These are phyloP conservation scores for Hypomontagnella monticulosa DNA, from an alignment of 495 filamentous ascomycete genomes.

Conservation along the genomic window DNA sequence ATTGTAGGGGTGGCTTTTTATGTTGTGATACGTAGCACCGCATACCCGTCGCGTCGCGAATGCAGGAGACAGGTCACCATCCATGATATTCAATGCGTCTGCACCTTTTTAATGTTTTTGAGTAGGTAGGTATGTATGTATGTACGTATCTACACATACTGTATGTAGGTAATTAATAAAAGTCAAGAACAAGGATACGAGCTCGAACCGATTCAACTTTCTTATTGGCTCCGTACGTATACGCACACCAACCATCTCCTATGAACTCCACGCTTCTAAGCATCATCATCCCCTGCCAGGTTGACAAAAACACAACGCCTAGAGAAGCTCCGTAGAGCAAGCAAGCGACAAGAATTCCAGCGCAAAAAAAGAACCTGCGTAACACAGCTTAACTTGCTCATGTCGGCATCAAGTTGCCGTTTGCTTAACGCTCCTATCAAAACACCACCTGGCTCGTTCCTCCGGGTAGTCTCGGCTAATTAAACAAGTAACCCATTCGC, in stretches of 20 bases:
- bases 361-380: neutral
- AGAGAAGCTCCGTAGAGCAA: conserved; percentile 6
- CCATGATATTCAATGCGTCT: conserved; percentile 17
- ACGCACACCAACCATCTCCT: conserved; percentile 11
- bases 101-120: conserved; percentile 3
- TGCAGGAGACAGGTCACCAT: conserved; percentile 26
- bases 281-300: conserved; percentile 10
- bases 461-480: conserved; percentile 15
- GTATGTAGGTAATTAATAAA: no score
- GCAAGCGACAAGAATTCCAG: conserved; percentile 27
- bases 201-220: conserved; percentile 15
- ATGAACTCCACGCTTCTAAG: conserved; percentile 29
- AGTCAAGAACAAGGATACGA: neutral
- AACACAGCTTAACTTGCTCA: conserved; percentile 2
- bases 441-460: conserved; percentile 19
- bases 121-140: neutral
- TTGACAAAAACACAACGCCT: conserved; percentile 4
- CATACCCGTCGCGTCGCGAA: conserved; percentile 32
- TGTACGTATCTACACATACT: no score
- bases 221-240: conserved; percentile 25
- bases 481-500: conserved; percentile 31
- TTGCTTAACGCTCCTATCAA: neutral
- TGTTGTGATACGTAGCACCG: conserved; percentile 30
- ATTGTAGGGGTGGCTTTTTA: conserved; percentile 10
- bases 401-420: neutral